Base-by-base conservation (phyloP, 1,284 basidiomycete genomes). In the Malassezia psittaci region DNA sequence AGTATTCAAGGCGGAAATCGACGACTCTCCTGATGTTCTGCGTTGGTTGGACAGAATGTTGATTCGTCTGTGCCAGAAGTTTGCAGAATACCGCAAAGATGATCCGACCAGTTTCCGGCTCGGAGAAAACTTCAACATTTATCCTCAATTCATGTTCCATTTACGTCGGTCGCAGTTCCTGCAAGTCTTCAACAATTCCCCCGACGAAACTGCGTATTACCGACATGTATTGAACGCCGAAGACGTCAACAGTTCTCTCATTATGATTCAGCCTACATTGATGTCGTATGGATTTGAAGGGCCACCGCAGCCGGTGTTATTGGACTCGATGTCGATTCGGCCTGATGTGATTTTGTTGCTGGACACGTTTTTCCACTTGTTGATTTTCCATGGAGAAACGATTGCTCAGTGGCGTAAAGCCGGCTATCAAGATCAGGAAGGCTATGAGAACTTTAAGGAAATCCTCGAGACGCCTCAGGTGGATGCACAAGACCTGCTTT, bases 121-220 rank as follows among this genome's bases (percentile, higher is more conserved):
- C 63, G 81, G 84, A 59, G 90, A 96, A 70, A 93, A 93, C 77
- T 98, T 99, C 77, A 90, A 87, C 76, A 98, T 99, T 71, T 99
- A 99, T 77, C 94, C 94, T 34, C 94, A 99, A 76, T 99, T 99
- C 80, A 99, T 98, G 94, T 98, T 98, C 85, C 94, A 99, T 77
- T 78, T 99, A 59, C 83, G 94, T 56, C 80, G 94, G 74, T 90
- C 87, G 79, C 93, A 98, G 78, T 98, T 99, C 81, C 80, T 99
- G 76, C 94, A 99, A 78, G 93, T 98, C 53, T 98, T 98, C 78
- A 98, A 98, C 79, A 99, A 96, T 80, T 94, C 89, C 79, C 93
- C 93, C 6, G 93, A 99, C 76, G 93, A 99, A 80, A 96, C 91
- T 24, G 94, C 93, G 15, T 98, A 94, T 81, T 96, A 96, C 78